Conservation (phyloP, 352 stramenopile species). For the Phytopythium oedochilum region DNA sequence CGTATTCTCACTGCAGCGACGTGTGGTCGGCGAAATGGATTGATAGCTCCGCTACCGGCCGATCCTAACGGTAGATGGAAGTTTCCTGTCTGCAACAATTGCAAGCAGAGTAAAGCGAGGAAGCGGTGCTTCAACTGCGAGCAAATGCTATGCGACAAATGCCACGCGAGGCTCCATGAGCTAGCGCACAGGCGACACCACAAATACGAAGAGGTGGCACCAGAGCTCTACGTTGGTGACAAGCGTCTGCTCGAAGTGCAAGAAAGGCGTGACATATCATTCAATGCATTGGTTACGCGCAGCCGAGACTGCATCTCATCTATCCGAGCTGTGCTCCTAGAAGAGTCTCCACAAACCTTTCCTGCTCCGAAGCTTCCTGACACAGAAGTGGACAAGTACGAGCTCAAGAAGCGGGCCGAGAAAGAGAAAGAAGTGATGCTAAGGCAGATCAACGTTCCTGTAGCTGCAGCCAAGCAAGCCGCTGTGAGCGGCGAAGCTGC, state of each 20-base stretch:
- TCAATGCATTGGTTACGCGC: conserved; percentile 13
- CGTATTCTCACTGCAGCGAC: conserved; percentile 26
- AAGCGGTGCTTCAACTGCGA: conserved; percentile 53
- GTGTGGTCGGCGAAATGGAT: conserved; percentile 43
- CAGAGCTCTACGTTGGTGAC: conserved; percentile 21
- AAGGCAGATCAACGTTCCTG: conserved; percentile 45
- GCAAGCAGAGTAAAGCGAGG: conserved; percentile 28
- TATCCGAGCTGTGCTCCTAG: conserved; percentile 22
- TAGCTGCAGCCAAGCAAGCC: conserved; percentile 42
- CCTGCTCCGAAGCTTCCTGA: conserved; percentile 6
- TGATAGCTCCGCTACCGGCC: conserved; percentile 45
- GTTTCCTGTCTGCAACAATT: conserved; percentile 50
- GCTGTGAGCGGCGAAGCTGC: conserved; percentile 22
- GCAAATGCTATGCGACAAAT: conserved; percentile 57
- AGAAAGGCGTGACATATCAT: conserved; percentile 23
- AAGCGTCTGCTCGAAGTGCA: conserved; percentile 13
- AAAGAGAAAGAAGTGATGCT: conserved; percentile 54
- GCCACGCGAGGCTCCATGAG: conserved; percentile 52
- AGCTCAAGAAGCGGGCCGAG: conserved; percentile 31
- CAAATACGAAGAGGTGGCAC: conserved; percentile 33
- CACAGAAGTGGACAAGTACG: conserved; percentile 42
- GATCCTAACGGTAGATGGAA: conserved; percentile 28
- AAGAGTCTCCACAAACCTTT: background rate
- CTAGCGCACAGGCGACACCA: conserved; percentile 45
- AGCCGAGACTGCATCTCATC: conserved; percentile 23